Evolutionary conservation across 2,329 filamentous ascomycete genomes (phyloP).

Genomic region (Talaromyces sp.): DNA sequence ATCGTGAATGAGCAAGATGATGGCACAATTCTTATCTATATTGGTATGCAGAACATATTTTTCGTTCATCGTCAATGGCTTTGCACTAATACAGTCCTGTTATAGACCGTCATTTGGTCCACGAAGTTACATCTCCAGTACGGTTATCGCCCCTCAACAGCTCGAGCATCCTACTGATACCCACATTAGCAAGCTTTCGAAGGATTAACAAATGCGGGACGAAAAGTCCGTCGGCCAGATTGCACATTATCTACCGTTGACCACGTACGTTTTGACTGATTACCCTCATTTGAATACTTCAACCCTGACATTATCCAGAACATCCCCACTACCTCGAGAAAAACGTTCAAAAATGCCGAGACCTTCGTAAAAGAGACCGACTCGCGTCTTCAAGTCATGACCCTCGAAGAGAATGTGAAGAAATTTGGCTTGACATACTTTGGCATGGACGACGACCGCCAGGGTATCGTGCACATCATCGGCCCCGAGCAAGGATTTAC

Average conservation of each 20-base stretch:
- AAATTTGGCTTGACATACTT: constrained; percentile 97
- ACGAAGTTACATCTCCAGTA: constrained; percentile 95
- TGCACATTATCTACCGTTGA: constrained; percentile 96
- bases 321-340: constrained; percentile 85
- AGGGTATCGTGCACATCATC: constrained; percentile 98
- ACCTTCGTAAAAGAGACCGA: constrained; percentile 94
- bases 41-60: constrained; percentile 57
- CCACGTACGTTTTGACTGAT: constrained; percentile 63
- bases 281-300: neutral
- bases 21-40: constrained; percentile 88
- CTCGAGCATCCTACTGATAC: constrained; percentile 17
- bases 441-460: constrained; percentile 89
- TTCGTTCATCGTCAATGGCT: neutral
- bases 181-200: constrained; percentile 82
- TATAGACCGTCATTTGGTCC: constrained; percentile 86
- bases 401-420: constrained; percentile 95
- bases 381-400: constrained; percentile 88
- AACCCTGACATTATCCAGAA: constrained; percentile 57
- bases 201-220: constrained; percentile 81
- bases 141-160: neutral
- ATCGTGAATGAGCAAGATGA: constrained; percentile 94
- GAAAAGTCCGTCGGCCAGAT: constrained; percentile 86
- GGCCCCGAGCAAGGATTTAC: constrained; percentile 99
- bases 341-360: constrained; percentile 88
- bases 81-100: constrained; percentile 24